Evolutionary conservation across 75 land plant genomes (phyloP).

Genomic region (Pinus albicaulis): DNA sequence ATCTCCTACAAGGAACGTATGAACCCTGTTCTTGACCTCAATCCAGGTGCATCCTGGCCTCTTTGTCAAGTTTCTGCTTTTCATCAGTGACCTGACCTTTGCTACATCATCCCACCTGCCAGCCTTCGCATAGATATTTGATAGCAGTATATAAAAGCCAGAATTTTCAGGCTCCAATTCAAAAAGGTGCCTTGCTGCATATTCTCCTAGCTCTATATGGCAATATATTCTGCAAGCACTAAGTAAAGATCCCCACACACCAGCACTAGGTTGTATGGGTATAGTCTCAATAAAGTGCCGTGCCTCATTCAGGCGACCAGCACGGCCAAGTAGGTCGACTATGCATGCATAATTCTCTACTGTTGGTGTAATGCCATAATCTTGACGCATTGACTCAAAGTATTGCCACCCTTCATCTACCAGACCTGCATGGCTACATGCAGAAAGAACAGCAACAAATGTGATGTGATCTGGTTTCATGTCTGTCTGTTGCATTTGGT

Average conservation of each 20-base stretch:
- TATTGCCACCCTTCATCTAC: slow-evolving; percentile 9
- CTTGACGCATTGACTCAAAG: slow-evolving; percentile 1
- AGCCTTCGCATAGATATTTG: slow-evolving; percentile 18
- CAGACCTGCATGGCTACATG: slow-evolving; percentile 18
- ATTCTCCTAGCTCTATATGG: slow-evolving; percentile 5
- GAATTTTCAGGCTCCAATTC: slow-evolving; percentile 16
- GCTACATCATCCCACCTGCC: slow-evolving; percentile 20
- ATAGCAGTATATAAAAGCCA: slow-evolving; percentile 16
- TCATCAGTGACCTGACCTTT: neutral
- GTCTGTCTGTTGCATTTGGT: slow-evolving; percentile 35
- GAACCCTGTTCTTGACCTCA: slow-evolving; percentile 13
- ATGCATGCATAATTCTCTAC: slow-evolving; percentile 3
- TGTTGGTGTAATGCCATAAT: slow-evolving; percentile 2
- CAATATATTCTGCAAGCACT: slow-evolving; percentile 10
- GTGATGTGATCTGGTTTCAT: slow-evolving; percentile 40
- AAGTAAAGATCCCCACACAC: slow-evolving; percentile 11
- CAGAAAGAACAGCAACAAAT: slow-evolving; percentile 26
- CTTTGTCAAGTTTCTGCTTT: slow-evolving; percentile 2
- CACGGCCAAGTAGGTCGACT: slow-evolving; percentile 9
- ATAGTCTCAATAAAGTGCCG: neutral
- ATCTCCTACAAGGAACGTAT: slow-evolving; percentile 18
- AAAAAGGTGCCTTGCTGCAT: slow-evolving; percentile 10
- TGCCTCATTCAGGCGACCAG: slow-evolving; percentile 4
- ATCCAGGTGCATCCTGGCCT: slow-evolving; percentile 22
- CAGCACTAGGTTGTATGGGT: slow-evolving; percentile 4